These are phyloP conservation scores for Staphylotrichum tortipilum DNA, from an alignment of 495 filamentous ascomycete species.

Conservation along the genomic window DNA sequence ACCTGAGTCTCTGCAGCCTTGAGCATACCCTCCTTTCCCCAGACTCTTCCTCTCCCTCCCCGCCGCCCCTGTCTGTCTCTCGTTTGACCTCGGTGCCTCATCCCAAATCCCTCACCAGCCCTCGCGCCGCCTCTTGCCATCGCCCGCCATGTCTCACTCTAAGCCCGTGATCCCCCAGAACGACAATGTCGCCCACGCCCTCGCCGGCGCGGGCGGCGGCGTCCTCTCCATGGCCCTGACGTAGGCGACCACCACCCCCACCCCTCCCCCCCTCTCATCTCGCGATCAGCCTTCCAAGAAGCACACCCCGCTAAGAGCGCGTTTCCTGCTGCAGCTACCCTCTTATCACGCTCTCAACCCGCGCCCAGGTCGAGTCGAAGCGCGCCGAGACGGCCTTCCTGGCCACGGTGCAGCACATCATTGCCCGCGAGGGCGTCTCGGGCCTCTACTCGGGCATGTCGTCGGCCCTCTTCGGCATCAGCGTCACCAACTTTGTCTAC, in stretches of 20 bases:
- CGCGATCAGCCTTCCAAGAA: no score
- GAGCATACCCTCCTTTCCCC: no score
- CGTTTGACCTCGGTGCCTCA: background rate
- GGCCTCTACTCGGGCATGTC: slow-evolving; percentile 87
- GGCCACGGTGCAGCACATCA: slow-evolving; percentile 74
- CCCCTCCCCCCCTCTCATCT: no score
- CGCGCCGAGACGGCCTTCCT: slow-evolving; percentile 74
- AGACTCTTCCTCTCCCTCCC: no score
- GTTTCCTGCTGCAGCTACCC: slow-evolving; percentile 65
- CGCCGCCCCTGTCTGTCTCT: no score
- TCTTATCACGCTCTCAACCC: slow-evolving; percentile 92
- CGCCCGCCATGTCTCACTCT: slow-evolving; percentile 27
- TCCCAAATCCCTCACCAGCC: background rate
- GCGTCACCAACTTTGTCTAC: slow-evolving; percentile 98
- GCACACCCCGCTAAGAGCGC: background rate
- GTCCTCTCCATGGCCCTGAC: slow-evolving; percentile 93
- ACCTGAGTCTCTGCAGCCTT: no score
- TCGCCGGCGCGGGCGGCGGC: slow-evolving; percentile 83
- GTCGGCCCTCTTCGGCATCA: slow-evolving; percentile 92
- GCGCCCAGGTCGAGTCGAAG: slow-evolving; percentile 95
- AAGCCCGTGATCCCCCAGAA: slow-evolving; percentile 55
- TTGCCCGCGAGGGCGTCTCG: slow-evolving; percentile 78
- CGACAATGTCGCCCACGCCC: slow-evolving; percentile 84
- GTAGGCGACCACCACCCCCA: no score
- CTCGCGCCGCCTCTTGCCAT: no score